Conservation (phyloP, 1,284 basidiomycete species). For the Mrakiaceae sp. region DNA sequence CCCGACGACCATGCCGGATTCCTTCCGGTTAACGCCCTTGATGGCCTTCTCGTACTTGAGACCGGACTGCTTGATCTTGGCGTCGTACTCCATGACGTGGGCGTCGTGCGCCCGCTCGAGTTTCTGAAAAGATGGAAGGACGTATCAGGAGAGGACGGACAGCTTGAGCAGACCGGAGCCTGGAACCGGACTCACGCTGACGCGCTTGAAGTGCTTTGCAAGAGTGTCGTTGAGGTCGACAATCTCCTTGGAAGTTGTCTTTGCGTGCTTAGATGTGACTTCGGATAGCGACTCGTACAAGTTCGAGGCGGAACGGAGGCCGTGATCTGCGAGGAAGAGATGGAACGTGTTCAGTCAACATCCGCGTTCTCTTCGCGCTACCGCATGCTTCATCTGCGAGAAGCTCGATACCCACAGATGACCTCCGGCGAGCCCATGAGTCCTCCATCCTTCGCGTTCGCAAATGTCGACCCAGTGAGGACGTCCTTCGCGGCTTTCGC, state of each 20-base stretch:
- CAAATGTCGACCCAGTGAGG: neutral
- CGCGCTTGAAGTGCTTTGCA: constrained; percentile 1
- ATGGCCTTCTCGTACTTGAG: constrained; percentile 3
- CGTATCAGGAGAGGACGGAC: neutral
- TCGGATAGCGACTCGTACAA: neutral
- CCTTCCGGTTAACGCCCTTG: neutral
- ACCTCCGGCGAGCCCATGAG: too few species aligned
- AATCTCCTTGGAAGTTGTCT: neutral
- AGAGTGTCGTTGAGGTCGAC: neutral
- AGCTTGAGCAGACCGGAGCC: neutral
- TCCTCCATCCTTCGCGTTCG: too few species aligned
- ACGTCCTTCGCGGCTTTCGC: neutral
- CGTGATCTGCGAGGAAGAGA: neutral
- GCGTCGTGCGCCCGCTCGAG: constrained; percentile 4
- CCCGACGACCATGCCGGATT: neutral
- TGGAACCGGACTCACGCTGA: neutral
- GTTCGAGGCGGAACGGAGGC: neutral
- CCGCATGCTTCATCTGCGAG: too few species aligned
- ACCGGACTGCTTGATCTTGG: constrained; percentile 1
- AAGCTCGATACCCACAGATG: too few species aligned
- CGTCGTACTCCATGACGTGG: constrained; percentile 1
- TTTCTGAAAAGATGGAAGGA: neutral
- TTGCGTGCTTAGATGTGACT: constrained; percentile 1
- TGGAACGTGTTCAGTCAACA: too few species aligned
- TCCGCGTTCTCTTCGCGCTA: too few species aligned